Percentiles rank a stretch among this genome's conserved stretches.
These are phyloP conservation scores for Fragaria nilgerrensis DNA, from an alignment of 306 rosid genomes.

Conservation along the genomic window DNA sequence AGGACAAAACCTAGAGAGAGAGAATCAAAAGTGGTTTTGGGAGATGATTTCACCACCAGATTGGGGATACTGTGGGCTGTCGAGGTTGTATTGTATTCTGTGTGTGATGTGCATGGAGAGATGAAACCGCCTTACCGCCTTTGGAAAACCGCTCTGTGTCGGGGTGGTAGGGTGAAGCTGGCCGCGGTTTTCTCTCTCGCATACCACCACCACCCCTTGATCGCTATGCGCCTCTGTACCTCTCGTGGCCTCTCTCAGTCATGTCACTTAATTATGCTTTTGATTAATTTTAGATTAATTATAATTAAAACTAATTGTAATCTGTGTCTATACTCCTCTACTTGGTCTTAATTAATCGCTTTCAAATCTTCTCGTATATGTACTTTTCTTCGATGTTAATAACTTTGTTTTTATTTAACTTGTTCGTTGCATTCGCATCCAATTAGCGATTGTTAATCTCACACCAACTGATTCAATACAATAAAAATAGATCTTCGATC, in stretches of 20 bases:
- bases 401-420: not conserved
- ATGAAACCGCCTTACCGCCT: slow-evolving; percentile 22
- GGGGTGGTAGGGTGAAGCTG: slow-evolving; percentile 49
- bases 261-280: slow-evolving; percentile 3
- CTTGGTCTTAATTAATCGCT: not conserved
- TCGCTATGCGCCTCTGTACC: slow-evolving; percentile 37
- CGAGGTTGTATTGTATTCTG: slow-evolving; percentile 35
- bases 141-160: slow-evolving; percentile 58
- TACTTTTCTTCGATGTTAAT: not conserved
- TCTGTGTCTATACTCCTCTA: not conserved
- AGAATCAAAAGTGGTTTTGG: slow-evolving; percentile 34
- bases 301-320: not conserved
- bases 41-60: slow-evolving; percentile 23
- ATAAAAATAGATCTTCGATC: not conserved
- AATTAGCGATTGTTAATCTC: not conserved
- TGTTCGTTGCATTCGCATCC: not conserved
- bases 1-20: slow-evolving; percentile 34
- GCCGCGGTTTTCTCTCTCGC: slow-evolving; percentile 60
- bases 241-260: slow-evolving; percentile 43
- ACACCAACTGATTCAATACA: not conserved
- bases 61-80: slow-evolving; percentile 69
- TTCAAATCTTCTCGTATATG: not conserved
- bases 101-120: slow-evolving; percentile 19
- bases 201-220: slow-evolving; percentile 27
- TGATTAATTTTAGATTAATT: not conserved